These are phyloP conservation scores for Zygoascus biomembranicola DNA, from an alignment of 805 yeast genomes.

Conservation along the genomic window DNA sequence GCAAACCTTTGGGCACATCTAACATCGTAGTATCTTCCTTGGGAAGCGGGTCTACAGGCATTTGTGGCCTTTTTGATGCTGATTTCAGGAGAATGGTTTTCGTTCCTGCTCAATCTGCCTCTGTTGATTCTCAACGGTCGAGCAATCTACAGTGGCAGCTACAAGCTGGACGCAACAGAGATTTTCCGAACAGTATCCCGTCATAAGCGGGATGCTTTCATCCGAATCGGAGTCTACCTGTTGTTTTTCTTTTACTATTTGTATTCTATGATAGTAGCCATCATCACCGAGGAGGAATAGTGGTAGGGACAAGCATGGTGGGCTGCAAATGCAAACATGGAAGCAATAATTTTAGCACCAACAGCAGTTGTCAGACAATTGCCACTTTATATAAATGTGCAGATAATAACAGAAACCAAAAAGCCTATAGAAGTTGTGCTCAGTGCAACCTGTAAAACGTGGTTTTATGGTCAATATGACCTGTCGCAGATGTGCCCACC, in stretches of 20 bases:
- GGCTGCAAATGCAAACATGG: too few species aligned
- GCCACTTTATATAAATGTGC: too few species aligned
- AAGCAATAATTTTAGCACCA: too few species aligned
- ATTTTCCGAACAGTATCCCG: conserved; percentile 88
- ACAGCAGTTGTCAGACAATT: too few species aligned
- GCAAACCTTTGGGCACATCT: background rate
- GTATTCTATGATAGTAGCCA: conserved; percentile 91
- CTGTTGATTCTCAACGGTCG: conserved; percentile 73
- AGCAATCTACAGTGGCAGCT: conserved; percentile 70
- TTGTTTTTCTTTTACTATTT: conserved; percentile 90
- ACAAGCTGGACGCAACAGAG: conserved; percentile 91
- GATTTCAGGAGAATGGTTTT: conserved; percentile 87
- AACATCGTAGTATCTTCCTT: conserved; percentile 52
- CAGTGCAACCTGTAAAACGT: too few species aligned
- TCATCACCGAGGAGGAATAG: conserved; percentile 42
- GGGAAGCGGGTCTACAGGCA: conserved; percentile 76
- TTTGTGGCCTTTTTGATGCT: conserved; percentile 61
- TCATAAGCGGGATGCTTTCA: conserved; percentile 84
- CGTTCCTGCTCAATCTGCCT: conserved; percentile 79
- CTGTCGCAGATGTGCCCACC: too few species aligned
- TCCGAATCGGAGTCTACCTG: conserved; percentile 85
- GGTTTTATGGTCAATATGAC: too few species aligned
- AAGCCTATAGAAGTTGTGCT: too few species aligned
- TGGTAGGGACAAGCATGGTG: background rate
- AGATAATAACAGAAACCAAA: too few species aligned